Percentiles rank a stretch among this genome's conserved stretches.
Conservation (phyloP, 768 basidiomycete species). For the Termitomyces sp. region DNA sequence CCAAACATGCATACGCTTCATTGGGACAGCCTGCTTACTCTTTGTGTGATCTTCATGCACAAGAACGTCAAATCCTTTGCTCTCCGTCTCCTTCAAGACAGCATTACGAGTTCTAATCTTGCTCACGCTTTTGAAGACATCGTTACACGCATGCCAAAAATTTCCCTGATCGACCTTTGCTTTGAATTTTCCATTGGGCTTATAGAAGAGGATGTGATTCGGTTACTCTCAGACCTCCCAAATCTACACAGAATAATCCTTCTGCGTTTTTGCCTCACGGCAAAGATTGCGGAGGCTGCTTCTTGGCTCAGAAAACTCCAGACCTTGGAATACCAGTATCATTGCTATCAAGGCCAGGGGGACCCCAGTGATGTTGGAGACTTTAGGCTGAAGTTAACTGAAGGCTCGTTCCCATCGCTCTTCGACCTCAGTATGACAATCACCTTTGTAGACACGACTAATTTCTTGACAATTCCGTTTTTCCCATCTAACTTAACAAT, state of each 20-base stretch:
- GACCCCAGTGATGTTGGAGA: slow-evolving; percentile 33
- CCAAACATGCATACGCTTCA: slow-evolving; percentile 48
- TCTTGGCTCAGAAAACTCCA: slow-evolving; percentile 38
- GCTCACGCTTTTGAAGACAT: slow-evolving; percentile 29
- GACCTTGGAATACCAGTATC: slow-evolving; percentile 47
- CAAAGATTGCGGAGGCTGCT: slow-evolving; percentile 36
- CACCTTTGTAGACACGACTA: slow-evolving; percentile 35
- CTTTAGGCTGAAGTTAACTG: slow-evolving; percentile 36
- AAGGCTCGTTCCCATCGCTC: slow-evolving; percentile 48
- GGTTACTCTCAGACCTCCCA: slow-evolving; percentile 19
- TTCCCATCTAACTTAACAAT: slow-evolving; percentile 43
- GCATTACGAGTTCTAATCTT: slow-evolving; percentile 1
- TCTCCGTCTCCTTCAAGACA: slow-evolving; percentile 18
- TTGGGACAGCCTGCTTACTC: slow-evolving; percentile 32
- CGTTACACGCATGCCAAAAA: slow-evolving; percentile 42
- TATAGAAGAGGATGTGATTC: slow-evolving; percentile 26
- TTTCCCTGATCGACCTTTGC: slow-evolving; percentile 42
- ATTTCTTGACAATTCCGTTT: slow-evolving; percentile 39
- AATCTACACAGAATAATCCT: slow-evolving; percentile 42
- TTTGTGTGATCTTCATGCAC: slow-evolving; percentile 54
- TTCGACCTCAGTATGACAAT: slow-evolving; percentile 46
- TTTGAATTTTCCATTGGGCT: slow-evolving; percentile 31
- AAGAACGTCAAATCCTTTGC: slow-evolving; percentile 35
- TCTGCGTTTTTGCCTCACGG: slow-evolving; percentile 47
- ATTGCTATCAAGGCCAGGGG: slow-evolving; percentile 41